These are phyloP conservation scores for Fusarium chlamydosporum DNA, from an alignment of 2,329 filamentous ascomycete genomes.

Conservation along the genomic window DNA sequence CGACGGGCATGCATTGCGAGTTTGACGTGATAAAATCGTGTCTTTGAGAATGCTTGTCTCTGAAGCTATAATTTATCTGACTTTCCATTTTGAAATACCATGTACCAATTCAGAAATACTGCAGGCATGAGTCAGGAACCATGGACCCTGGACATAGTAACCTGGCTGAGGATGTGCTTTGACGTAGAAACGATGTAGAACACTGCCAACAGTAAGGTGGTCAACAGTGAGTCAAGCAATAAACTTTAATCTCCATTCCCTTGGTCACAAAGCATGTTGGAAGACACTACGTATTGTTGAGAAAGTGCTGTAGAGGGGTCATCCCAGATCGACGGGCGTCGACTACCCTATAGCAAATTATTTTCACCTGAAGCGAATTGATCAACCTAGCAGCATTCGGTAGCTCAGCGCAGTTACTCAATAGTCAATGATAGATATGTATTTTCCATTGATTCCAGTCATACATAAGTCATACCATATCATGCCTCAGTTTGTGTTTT, in stretches of 20 bases:
- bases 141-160: conserved; percentile 18
- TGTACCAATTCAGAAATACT: neutral
- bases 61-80: neutral
- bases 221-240: too few relatives aligned
- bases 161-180: conserved; percentile 22
- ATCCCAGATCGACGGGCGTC: too few relatives aligned
- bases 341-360: neutral
- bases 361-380: neutral
- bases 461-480: neutral
- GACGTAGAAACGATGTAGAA: conserved; percentile 4
- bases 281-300: neutral
- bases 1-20: too few relatives aligned
- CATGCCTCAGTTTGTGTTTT: neutral
- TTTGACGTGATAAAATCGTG: neutral
- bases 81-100: neutral
- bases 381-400: neutral
- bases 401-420: neutral
- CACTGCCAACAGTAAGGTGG: neutral
- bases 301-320: neutral
- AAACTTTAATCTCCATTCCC: neutral
- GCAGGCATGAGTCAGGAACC: conserved; percentile 27
- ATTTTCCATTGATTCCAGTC: neutral
- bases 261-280: neutral
- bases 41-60: neutral
- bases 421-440: neutral